These are phyloP conservation scores for Fusarium dimerum DNA, from an alignment of 2,329 filamentous ascomycete species.

Conservation along the genomic window DNA sequence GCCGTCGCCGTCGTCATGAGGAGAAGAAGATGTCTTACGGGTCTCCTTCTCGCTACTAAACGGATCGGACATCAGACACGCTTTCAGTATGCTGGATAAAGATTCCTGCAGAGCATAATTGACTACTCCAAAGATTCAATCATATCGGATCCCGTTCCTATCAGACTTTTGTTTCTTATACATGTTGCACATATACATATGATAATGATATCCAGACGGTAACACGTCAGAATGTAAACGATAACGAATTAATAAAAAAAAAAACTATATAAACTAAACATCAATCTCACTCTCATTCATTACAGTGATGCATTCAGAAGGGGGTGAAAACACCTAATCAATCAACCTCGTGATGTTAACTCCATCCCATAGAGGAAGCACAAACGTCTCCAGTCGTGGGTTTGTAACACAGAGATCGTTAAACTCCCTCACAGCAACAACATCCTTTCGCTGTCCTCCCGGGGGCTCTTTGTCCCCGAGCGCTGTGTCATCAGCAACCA, in stretches of 20 bases:
- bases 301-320: not conserved
- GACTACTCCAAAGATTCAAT: not conserved
- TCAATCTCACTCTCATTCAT: not conserved
- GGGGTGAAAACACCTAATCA: constrained; percentile 29
- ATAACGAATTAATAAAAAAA: not conserved
- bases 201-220: not conserved
- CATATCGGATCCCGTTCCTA: not conserved
- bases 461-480: constrained; percentile 18
- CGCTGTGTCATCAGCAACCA: constrained; percentile 44
- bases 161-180: not conserved
- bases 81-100: too few species aligned
- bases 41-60: constrained; percentile 19
- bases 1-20: constrained; percentile 36
- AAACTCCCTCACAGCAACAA: constrained; percentile 36
- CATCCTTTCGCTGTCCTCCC: constrained; percentile 15
- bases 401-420: constrained; percentile 36
- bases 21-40: constrained; percentile 32
- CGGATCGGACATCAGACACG: not conserved
- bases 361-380: constrained; percentile 47
- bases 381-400: constrained; percentile 40
- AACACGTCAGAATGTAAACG: not conserved
- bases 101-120: too few species aligned
- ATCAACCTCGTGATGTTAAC: constrained; percentile 41
- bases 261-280: not conserved
- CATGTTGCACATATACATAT: not conserved